Evolutionary conservation across 164 flowering plant genomes (phyloP).

Genomic region (Macadamia integrifolia): DNA sequence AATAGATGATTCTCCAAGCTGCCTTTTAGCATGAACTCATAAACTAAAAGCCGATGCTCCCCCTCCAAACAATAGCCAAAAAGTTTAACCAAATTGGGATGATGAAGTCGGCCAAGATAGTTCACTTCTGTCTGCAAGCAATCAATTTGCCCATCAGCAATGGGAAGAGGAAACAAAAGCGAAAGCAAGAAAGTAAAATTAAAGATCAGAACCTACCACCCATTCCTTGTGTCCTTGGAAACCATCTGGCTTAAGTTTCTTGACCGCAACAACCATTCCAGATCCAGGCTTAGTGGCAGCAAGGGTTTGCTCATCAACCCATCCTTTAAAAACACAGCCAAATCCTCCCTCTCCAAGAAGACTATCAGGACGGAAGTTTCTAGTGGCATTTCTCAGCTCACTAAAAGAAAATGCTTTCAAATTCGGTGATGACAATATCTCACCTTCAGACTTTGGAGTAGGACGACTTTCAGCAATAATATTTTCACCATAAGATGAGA

Average conservation of each 20-base stretch:
- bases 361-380: constrained; percentile 42
- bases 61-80: too few relatives aligned
- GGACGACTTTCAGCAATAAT: constrained; percentile 27
- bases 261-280: constrained; percentile 56
- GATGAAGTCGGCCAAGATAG: too few relatives aligned
- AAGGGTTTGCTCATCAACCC: constrained; percentile 73
- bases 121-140: too few relatives aligned
- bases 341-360: constrained; percentile 19
- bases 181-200: background rate
- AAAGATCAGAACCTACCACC: constrained; percentile 8
- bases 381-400: too few relatives aligned
- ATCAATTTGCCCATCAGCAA: too few relatives aligned
- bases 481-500: constrained; percentile 28
- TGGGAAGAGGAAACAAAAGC: background rate
- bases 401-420: constrained; percentile 47
- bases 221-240: constrained; percentile 62
- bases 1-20: too few relatives aligned
- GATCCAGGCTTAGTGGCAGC: constrained; percentile 31
- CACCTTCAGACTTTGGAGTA: constrained; percentile 32
- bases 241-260: constrained; percentile 16
- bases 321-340: constrained; percentile 85
- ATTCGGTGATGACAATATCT: constrained; percentile 41
- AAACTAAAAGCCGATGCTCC: too few relatives aligned
- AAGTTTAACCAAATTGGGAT: too few relatives aligned
- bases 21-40: too few relatives aligned